Base-by-base conservation (phyloP, 257 asterid genomes). In the Paraleonurus japonicus region DNA sequence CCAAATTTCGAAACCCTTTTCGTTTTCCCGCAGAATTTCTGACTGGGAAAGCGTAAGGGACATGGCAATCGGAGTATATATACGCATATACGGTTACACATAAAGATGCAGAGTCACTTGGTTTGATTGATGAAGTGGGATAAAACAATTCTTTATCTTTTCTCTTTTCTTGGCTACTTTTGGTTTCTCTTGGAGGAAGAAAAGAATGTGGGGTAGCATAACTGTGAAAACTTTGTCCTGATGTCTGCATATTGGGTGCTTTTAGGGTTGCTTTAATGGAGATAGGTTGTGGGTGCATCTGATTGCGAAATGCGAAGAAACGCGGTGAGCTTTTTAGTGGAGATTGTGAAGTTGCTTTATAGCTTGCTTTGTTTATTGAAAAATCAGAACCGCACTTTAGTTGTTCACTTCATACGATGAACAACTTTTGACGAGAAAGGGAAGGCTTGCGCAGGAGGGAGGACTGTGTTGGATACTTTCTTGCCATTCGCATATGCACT, bases 181-280 rank as follows among this genome's bases (percentile, higher is more conserved):
- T 47, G 87, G 67, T 82, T 82, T 69, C 93, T 82, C 83, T 67
- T 41, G 70, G 81, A 79, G 20, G 86, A 92, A 92, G 96, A 47
- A 89, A 92, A 77, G 96, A 88, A 92, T 89, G 87, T 51, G 80
- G 71, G 77, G 60, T 11, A 76, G 73, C 78, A 80, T 53, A 84
- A 71, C 59, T 48, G 75, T 61, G 69, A 59, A 43, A 69, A n/a
- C 48, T 63, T 59, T 43, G 76, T 54, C 70, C 20, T 32, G 78
- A 9, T 47, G 72, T 51, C 64, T 33, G 75, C 48, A 23, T 61
- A 16, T 7, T 10, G 50, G 13, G 51, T 41, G 81, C 79, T 75
- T 80, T 84, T 57, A 51, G 54, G 79, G 53, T 69, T 64, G 77
- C 72, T 32, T 67, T 48, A 71, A 37, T 57, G 79, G 74, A 47